Evolutionary conservation across 1,284 basidiomycete species (phyloP), one percentile per base, ranked within the genome.

Genomic region (Porogramme epimiltina): DNA sequence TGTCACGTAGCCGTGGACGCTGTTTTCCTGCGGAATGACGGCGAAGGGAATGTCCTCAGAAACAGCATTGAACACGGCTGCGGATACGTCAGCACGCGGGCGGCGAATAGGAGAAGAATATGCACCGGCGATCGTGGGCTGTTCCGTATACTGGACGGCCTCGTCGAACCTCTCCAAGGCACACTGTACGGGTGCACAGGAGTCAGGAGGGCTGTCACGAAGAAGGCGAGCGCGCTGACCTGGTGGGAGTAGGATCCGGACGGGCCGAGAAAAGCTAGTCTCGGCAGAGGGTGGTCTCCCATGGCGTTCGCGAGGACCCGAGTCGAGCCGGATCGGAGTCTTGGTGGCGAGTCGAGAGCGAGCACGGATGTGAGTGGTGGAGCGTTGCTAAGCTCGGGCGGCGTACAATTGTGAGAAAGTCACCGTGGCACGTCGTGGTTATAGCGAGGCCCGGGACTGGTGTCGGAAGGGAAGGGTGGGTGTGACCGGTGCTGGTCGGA

Each of bases 231-330:
- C 28, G 20, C 19, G 16, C 16, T 52, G 54, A 85, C 89, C 74
- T 90, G 86, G 59, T 91, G 88, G 42, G 88, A 81, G 65, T 89
- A 90, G 33, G 89, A 91, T 41, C 89, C 89, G 42, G 77, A 65
- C 20, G 89, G 89, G 9, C 89, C 89, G 25, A 91, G 73, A 63
- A 84, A 82, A 25, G 66, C 68, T 19, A 73, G 49, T 50, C 61
- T 63, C 8, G 67, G 64, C 23, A 40, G 31, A n/a, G 41, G 15
- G 3, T 22, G 13, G 4, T 46, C 45, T 34, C 41, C 31, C 54
- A 55, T 55, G 44, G 39, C 16, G 34, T 9, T 31, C 6, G 28
- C 28, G n/a, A n/a, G n/a, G n/a, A n/a, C n/a, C n/a, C n/a, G n/a
- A n/a, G n/a, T n/a, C n/a, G n/a, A n/a, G n/a, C n/a, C n/a, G n/a